phyloP scores from a whole-genome alignment of 352 stramenopile species.

The Globisporangium abappressorium region DNA sequence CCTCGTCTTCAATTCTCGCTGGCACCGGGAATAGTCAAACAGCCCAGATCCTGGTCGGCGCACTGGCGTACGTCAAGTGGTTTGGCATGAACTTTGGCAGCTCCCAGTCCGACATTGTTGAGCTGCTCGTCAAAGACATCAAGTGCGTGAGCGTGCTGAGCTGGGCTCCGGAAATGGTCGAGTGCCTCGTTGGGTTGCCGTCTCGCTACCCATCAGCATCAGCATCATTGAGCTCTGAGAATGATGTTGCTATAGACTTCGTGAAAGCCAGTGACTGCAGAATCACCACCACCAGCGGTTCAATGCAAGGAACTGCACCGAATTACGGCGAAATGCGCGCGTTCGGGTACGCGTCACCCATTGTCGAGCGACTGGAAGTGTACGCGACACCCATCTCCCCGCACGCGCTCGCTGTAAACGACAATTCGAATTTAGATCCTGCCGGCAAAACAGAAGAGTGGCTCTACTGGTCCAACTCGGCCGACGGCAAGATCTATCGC shows the following conservation, averaged over 20 bases:
- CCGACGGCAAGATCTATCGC: constrained; percentile 59
- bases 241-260: not conserved
- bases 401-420: constrained; percentile 46
- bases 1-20: constrained; percentile 9
- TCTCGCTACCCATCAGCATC: constrained; percentile 15
- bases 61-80: constrained; percentile 47
- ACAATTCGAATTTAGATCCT: constrained; percentile 2
- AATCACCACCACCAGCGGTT: constrained; percentile 44
- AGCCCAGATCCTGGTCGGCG: constrained; percentile 31
- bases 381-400: constrained; percentile 31
- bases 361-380: constrained; percentile 52
- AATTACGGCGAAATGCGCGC: constrained; percentile 57
- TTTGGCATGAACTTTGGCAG: constrained; percentile 53
- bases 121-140: constrained; percentile 37
- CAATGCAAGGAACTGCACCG: constrained; percentile 39
- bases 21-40: not conserved
- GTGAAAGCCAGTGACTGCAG: constrained; percentile 38
- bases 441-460: constrained; percentile 21
- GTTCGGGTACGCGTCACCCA: constrained; percentile 37
- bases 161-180: constrained; percentile 39
- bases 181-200: constrained; percentile 58
- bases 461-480: constrained; percentile 75
- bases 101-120: constrained; percentile 24
- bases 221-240: not conserved
- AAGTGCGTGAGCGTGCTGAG: constrained; percentile 40